Evolutionary conservation across 306 rosid genomes (phyloP).

Genomic region (Malus asiatica): DNA sequence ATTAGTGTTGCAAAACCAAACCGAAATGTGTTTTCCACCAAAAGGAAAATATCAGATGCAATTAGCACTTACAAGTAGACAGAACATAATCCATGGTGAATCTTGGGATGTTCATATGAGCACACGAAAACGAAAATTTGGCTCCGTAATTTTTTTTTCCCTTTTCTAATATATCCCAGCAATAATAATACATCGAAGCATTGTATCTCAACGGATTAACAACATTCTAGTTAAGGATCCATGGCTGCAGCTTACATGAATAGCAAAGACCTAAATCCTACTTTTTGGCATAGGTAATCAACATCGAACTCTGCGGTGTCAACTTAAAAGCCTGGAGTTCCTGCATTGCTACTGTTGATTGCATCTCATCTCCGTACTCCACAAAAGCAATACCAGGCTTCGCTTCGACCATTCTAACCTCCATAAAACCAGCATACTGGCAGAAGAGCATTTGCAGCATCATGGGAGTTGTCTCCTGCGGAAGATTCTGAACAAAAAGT

Average conservation of each 20-base stretch:
- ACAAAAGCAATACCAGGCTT: constrained; percentile 97
- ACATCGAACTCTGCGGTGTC: constrained; percentile 86
- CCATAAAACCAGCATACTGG: constrained; percentile 87
- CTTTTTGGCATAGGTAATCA: constrained; percentile 92
- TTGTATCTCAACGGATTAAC: not conserved
- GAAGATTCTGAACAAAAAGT: constrained; percentile 87
- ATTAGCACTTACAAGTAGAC: too few species aligned
- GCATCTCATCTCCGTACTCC: constrained; percentile 85
- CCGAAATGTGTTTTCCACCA: too few species aligned
- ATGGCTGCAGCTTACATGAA: constrained; percentile 2
- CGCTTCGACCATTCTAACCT: constrained; percentile 96
- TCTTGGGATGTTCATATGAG: too few species aligned
- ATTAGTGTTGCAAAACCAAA: too few species aligned
- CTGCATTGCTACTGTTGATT: constrained; percentile 88
- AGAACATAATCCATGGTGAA: too few species aligned
- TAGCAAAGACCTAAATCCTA: constrained; percentile 25
- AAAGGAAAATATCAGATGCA: too few species aligned
- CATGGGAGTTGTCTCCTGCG: constrained; percentile 81
- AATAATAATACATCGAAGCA: not conserved
- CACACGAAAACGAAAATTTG: too few species aligned
- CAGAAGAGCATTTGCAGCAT: constrained; percentile 98
- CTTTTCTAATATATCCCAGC: not conserved
- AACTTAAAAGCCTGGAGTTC: constrained; percentile 87
- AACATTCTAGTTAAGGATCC: constrained; percentile 3
- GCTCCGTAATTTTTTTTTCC: not conserved